Conservation (phyloP, 2,329 filamentous ascomycete genomes). For the Fusarium sp. region DNA sequence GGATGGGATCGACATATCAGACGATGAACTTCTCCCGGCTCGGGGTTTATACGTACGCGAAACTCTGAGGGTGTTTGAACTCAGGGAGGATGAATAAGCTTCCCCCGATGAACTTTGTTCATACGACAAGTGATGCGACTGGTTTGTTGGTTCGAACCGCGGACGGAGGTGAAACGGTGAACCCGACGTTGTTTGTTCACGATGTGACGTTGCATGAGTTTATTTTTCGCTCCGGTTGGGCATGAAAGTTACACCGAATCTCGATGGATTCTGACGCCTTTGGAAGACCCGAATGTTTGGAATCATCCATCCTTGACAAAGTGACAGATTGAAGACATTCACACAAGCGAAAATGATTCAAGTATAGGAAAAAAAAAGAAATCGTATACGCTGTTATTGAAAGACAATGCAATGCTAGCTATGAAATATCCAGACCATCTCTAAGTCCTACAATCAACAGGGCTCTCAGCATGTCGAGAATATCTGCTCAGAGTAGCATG, state of each 20-base stretch:
- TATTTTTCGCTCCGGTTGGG: not conserved
- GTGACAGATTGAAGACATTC: not conserved
- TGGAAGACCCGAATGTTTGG: not conserved
- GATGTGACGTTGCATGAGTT: not conserved
- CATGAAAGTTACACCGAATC: not conserved
- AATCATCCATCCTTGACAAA: not conserved
- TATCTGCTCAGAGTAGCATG: constrained; percentile 28
- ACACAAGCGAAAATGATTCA: not conserved
- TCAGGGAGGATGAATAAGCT: not conserved
- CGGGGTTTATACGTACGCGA: too few species aligned
- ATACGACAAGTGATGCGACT: not conserved
- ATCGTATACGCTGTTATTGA: not conserved
- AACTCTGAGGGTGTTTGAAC: not conserved
- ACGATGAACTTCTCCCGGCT: not conserved
- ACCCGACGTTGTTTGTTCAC: not conserved
- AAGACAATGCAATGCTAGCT: not conserved
- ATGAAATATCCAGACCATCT: not conserved
- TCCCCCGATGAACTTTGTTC: not conserved
- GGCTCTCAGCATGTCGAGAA: not conserved
- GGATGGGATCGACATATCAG: not conserved
- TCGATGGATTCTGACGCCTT: too few species aligned
- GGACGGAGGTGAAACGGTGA: not conserved
- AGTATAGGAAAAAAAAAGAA: not conserved
- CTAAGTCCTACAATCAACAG: constrained; percentile 1
- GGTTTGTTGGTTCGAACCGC: not conserved